Conservation (phyloP, 345 rosid genomes). For the Syzygium grande region DNA sequence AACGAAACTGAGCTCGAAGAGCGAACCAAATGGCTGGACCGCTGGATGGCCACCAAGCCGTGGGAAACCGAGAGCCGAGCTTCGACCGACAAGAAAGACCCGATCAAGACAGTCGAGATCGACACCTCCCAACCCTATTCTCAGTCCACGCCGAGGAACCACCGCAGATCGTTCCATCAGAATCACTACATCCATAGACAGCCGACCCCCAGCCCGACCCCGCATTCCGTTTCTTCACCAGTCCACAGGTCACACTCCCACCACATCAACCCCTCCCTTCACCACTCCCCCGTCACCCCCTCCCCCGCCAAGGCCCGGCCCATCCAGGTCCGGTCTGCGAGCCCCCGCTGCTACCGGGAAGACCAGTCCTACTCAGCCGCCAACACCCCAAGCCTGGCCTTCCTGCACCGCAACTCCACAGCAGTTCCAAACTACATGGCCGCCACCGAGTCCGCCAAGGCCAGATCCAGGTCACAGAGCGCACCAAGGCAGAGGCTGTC, state of each 20-base stretch:
- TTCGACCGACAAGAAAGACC: constrained; percentile 36
- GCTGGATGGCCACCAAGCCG: constrained; percentile 77
- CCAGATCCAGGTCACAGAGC: constrained; percentile 69
- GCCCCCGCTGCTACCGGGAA: constrained; percentile 39
- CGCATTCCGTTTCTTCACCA: constrained; percentile 15
- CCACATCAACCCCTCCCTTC: constrained; percentile 6
- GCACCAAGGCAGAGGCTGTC: constrained; percentile 62
- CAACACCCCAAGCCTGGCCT: constrained; percentile 33
- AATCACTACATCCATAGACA: constrained; percentile 6
- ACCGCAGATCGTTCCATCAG: constrained; percentile 6
- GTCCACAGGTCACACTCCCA: constrained; percentile 11
- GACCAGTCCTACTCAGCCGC: constrained; percentile 22
- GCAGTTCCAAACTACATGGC: constrained; percentile 76
- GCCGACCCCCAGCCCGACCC: constrained; percentile 1
- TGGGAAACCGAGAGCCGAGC: constrained; percentile 42
- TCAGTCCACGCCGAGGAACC: constrained; percentile 7
- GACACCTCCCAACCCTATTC: constrained; percentile 25
- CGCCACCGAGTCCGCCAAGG: constrained; percentile 79
- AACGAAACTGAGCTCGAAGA: constrained; percentile 38
- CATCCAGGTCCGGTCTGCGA: constrained; percentile 48
- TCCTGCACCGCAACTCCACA: constrained; percentile 1
- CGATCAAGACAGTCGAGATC: constrained; percentile 43
- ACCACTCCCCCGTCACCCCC: constrained; percentile 42
- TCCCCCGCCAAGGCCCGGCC: constrained; percentile 51
- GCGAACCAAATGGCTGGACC: constrained; percentile 67